Percentiles rank a stretch among this genome's conserved stretches.
These are phyloP conservation scores for Penicillium chermesinum DNA, from an alignment of 495 filamentous ascomycete genomes.

Conservation along the genomic window DNA sequence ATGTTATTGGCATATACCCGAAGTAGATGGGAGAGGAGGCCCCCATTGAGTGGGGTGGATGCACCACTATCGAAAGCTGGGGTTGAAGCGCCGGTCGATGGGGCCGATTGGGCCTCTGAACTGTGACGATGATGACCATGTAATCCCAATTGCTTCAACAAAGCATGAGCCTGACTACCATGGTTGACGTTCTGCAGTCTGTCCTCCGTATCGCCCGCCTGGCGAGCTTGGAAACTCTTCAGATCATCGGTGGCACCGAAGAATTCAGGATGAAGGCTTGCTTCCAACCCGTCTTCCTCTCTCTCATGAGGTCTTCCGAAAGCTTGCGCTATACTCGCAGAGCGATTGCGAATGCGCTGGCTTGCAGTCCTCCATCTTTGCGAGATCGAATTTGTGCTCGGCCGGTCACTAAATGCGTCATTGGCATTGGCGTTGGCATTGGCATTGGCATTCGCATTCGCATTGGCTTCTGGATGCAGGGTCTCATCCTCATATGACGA, in stretches of 20 bases:
- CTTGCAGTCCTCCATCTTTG: slow-evolving; percentile 23
- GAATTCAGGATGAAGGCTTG: slow-evolving; percentile 19
- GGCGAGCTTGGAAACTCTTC: slow-evolving; percentile 14
- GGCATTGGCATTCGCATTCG: no score
- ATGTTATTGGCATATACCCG: slow-evolving; percentile 28
- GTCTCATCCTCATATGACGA: no score
- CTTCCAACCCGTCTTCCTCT: slow-evolving; percentile 25
- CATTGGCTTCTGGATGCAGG: no score
- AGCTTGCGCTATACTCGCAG: slow-evolving; percentile 18
- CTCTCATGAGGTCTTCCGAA: slow-evolving; percentile 25
- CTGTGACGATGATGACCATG: background rate
- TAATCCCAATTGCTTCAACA: slow-evolving; percentile 22
- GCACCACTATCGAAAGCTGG: slow-evolving; percentile 13
- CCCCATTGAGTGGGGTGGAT: slow-evolving; percentile 19
- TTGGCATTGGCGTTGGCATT: background rate
- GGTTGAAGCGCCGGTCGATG: slow-evolving; percentile 16
- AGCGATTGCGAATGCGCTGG: slow-evolving; percentile 16
- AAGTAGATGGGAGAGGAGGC: slow-evolving; percentile 23
- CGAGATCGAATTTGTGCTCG: slow-evolving; percentile 5
- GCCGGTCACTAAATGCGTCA: slow-evolving; percentile 11
- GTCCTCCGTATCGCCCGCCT: slow-evolving; percentile 16
- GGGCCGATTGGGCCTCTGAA: slow-evolving; percentile 9
- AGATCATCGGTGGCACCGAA: slow-evolving; percentile 30
- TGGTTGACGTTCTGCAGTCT: slow-evolving; percentile 8
- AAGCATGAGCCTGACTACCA: slow-evolving; percentile 21